A percentile compares a stretch with the other conserved stretches of the same genome.
Evolutionary conservation across 1,139 yeast genomes (phyloP).

Genomic region (Pneumocystis jirovecii): DNA sequence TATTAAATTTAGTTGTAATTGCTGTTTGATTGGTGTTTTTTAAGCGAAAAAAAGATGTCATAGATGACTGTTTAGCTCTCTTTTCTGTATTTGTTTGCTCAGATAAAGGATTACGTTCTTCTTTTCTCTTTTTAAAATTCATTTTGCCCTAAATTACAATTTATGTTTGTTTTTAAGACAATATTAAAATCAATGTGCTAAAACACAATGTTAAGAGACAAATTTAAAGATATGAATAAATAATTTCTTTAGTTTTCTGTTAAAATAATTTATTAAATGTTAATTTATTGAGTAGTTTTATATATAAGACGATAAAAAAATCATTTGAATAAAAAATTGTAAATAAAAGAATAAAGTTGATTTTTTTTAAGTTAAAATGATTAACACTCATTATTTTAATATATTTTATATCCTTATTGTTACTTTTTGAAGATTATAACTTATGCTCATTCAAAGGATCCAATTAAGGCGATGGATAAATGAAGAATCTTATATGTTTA

Average conservation of each 20-base stretch:
- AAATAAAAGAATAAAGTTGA: neutral
- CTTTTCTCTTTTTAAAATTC: neutral
- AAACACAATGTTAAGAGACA: too few species aligned
- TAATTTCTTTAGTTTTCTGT: neutral
- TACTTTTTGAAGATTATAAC: neutral
- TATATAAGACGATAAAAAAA: too few species aligned
- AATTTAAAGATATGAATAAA: neutral
- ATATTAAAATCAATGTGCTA: too few species aligned
- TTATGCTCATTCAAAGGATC: neutral
- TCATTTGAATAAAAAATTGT: neutral
- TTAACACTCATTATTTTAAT: neutral
- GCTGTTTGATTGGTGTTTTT: neutral
- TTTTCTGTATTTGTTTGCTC: neutral
- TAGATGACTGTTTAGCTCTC: neutral
- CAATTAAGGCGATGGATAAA: neutral
- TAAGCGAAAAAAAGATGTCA: neutral
- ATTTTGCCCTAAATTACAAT: neutral
- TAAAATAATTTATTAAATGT: neutral
- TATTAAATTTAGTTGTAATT: constrained; percentile 29
- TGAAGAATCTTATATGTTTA: neutral
- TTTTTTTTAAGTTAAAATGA: neutral
- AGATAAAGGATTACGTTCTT: too few species aligned
- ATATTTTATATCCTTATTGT: neutral
- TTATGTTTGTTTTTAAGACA: neutral
- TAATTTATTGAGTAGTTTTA: neutral